Conservation (phyloP, 1,139 yeast species). For the Suhomyces bolitotheri region DNA sequence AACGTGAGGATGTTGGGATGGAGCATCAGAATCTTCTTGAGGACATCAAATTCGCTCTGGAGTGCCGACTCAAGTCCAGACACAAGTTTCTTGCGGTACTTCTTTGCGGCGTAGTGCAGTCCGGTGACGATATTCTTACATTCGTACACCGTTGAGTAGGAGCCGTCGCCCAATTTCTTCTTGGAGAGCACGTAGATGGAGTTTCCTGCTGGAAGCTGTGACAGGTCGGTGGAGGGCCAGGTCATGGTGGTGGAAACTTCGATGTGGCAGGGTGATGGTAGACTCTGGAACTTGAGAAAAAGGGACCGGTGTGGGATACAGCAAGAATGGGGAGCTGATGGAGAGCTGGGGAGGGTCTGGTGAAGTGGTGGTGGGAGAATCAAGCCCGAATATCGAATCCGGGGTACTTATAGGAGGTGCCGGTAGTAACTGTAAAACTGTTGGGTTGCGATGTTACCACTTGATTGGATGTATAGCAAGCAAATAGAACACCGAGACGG, state of each 20-base stretch:
- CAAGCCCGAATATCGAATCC: slow-evolving; percentile 5
- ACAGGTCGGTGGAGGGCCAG: slow-evolving; percentile 23
- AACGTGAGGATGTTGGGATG: slow-evolving; percentile 58
- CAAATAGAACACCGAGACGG: too few relatives aligned
- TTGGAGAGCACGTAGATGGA: slow-evolving; percentile 36
- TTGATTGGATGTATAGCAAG: too few relatives aligned
- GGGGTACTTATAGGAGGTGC: too few relatives aligned
- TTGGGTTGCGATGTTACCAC: too few relatives aligned
- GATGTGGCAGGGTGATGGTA: neutral
- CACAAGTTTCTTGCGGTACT: slow-evolving; percentile 33
- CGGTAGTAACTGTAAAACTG: too few relatives aligned
- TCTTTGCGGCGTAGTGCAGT: slow-evolving; percentile 41
- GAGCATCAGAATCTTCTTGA: slow-evolving; percentile 46
- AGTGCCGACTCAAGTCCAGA: slow-evolving; percentile 41
- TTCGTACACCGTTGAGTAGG: slow-evolving; percentile 41
- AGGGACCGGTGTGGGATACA: neutral
- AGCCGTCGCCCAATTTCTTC: slow-evolving; percentile 37
- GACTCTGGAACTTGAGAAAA: neutral
- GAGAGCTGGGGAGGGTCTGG: slow-evolving; percentile 2
- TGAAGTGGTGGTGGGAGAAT: slow-evolving; percentile 2
- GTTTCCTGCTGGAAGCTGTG: slow-evolving; percentile 12
- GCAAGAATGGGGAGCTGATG: neutral
- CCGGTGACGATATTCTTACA: slow-evolving; percentile 36
- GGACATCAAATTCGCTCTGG: slow-evolving; percentile 56
- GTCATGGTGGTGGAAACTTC: neutral